Evolutionary conservation across 2,329 filamentous ascomycete genomes (phyloP).

Genomic region (Purpureocillium takamizusanense): DNA sequence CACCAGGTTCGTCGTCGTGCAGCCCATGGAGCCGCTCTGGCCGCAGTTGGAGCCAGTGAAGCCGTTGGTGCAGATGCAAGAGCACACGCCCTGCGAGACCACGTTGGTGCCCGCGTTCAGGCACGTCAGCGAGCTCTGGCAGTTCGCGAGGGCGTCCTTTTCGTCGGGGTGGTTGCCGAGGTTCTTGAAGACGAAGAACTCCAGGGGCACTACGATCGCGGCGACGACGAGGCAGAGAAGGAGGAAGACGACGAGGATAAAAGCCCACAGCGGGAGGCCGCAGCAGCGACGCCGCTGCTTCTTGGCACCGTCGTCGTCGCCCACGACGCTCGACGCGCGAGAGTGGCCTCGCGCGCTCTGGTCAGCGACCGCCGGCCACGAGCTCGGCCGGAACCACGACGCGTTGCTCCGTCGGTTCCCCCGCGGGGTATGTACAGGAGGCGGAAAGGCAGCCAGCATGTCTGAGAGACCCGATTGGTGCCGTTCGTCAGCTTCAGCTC

Average conservation of each 20-base stretch:
- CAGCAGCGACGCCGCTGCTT: constrained; percentile 59
- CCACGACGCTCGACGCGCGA: constrained; percentile 6
- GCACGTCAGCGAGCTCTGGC: constrained; percentile 55
- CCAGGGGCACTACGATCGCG: constrained; percentile 70
- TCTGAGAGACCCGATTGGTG: constrained; percentile 49
- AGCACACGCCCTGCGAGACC: constrained; percentile 58
- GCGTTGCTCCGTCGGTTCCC: constrained; percentile 30
- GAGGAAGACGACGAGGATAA: constrained; percentile 56
- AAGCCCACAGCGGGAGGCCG: constrained; percentile 72
- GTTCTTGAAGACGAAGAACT: constrained; percentile 53
- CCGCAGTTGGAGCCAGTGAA: constrained; percentile 58
- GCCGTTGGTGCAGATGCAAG: constrained; percentile 82
- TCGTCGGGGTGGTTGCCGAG: constrained; percentile 24
- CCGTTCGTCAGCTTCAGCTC: constrained; percentile 27
- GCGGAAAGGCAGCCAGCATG: constrained; percentile 58
- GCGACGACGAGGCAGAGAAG: constrained; percentile 66
- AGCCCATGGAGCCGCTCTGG: constrained; percentile 36
- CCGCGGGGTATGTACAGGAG: constrained; percentile 42
- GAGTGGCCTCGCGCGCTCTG: constrained; percentile 8
- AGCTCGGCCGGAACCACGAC: constrained; percentile 32
- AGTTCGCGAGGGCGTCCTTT: constrained; percentile 36
- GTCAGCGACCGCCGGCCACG: constrained; percentile 39
- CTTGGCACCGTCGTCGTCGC: constrained; percentile 14
- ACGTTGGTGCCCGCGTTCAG: constrained; percentile 75
- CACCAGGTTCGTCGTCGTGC: constrained; percentile 39